Percentiles rank a stretch among this genome's conserved stretches.
Conservation (phyloP, 495 filamentous ascomycete species). For the Trichoderma orchidacearum region DNA sequence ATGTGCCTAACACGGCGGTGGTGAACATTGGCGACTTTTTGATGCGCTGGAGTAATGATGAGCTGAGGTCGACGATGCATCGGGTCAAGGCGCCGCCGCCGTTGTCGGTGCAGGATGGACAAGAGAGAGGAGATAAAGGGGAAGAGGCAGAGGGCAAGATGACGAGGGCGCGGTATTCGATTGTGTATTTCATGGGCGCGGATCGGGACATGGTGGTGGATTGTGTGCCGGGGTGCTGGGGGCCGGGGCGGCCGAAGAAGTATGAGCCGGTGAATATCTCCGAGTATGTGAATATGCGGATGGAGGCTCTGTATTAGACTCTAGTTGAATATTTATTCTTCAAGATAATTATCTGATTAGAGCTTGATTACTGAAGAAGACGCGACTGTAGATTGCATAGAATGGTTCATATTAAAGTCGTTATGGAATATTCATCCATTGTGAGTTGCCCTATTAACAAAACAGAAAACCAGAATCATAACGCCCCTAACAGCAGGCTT, state of each 20-base stretch:
- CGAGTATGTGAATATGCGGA: background rate
- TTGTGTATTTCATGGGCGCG: background rate
- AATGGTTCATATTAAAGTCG: background rate
- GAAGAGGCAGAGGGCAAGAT: background rate
- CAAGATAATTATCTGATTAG: no score
- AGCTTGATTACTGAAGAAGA: no score
- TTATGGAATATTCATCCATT: background rate
- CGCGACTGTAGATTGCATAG: no score
- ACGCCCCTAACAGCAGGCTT: no score
- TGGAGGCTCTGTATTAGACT: background rate
- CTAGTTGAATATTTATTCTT: no score
- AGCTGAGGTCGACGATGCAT: background rate
- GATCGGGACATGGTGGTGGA: background rate
- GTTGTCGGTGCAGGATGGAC: no score
- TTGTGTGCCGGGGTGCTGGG: background rate
- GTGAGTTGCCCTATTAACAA: background rate
- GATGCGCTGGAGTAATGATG: constrained; percentile 3
- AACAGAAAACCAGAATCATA: no score
- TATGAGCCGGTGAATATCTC: background rate
- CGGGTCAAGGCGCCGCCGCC: background rate
- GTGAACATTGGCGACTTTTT: constrained; percentile 33
- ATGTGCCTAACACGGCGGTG: constrained; percentile 7
- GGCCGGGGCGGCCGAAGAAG: background rate
- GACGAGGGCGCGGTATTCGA: background rate
- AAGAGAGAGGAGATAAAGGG: background rate